These are phyloP conservation scores for Oehlia diaphana DNA, from an alignment of 192 early-diverging fungal genomes.

Conservation along the genomic window DNA sequence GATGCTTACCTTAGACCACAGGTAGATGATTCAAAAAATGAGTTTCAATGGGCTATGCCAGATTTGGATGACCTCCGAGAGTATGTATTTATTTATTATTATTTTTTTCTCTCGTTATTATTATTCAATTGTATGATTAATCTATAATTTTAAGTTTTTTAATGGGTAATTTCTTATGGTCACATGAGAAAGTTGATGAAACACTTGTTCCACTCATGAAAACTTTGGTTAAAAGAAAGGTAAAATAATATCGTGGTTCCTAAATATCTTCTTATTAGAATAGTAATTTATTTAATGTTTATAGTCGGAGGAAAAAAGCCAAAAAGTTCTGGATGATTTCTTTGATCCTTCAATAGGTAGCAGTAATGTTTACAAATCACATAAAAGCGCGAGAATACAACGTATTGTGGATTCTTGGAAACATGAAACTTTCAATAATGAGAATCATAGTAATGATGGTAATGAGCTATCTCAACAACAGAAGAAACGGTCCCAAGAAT, in stretches of 20 bases:
- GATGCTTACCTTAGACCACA: slow-evolving; percentile 80
- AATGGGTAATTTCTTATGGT: slow-evolving; percentile 60
- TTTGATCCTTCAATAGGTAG: slow-evolving; percentile 31
- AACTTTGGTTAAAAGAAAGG: slow-evolving; percentile 45
- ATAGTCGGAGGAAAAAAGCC: slow-evolving; percentile 31
- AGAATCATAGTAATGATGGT: neutral
- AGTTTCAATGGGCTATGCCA: slow-evolving; percentile 74
- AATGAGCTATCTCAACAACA: neutral
- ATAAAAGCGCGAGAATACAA: slow-evolving; percentile 46
- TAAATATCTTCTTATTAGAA: neutral
- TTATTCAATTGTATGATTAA: neutral
- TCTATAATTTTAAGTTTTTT: slow-evolving; percentile 44
- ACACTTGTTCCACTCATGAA: slow-evolving; percentile 70
- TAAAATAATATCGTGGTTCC: neutral
- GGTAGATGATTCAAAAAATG: slow-evolving; percentile 61
- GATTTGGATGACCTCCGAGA: slow-evolving; percentile 65
- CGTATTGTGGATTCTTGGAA: slow-evolving; percentile 45
- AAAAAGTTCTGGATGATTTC: slow-evolving; percentile 40
- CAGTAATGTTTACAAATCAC: slow-evolving; percentile 17
- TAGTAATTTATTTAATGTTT: neutral
- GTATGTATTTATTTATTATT: neutral
- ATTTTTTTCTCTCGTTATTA: neutral
- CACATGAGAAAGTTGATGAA: slow-evolving; percentile 64
- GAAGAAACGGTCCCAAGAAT: neutral
- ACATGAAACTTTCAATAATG: neutral